Evolutionary conservation across 2,329 filamentous ascomycete species (phyloP), one percentile per base, ranked within the genome.

Genomic region (Rosellinia necatrix): DNA sequence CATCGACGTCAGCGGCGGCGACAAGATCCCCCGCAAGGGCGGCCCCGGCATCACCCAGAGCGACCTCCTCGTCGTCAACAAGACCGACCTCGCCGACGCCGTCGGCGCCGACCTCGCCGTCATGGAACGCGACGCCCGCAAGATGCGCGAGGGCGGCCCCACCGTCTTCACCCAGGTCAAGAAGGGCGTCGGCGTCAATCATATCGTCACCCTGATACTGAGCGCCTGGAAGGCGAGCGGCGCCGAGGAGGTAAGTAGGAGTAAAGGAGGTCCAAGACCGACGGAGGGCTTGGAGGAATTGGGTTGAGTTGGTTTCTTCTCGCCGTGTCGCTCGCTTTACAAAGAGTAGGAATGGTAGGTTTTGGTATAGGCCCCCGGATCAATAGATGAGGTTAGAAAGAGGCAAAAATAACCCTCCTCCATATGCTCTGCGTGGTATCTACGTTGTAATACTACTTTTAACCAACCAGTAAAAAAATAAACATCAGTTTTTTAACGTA

Each of bases 91-190:
- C 63, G 92, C 94, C 0, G 88, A 92, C 75, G 85, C 90, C 5
- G 87, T 99, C 21, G 94, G 94, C 12, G 94, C 94, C 0, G 94
- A 97, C 73, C 72, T 99, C 64, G 82, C 76, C 17, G 91, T 99
- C 38, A 99, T 99, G 94, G 94, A 97, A 77, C 78, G 92, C 54
- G 94, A 97, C 75, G 89, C 92, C 12, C 82, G 91, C 66, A 93
- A 92, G 81, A 99, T 99, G 85, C 83, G 94, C 48, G 93, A 97
- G 74, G 93, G 92, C 2, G 94, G 94, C 0, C 94, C 94, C 4
- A 97, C 93, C 0, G 90, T 99, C 3, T 97, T 97, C 71, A 93
- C 92, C 0, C 91, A 96, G 77, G 92, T 99, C n/a, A 99, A 97
- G 84, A 88, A 92, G 75, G 86, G 87, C 2, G 88, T 92, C 58